Base-by-base conservation (phyloP, 768 basidiomycete genomes). In the Tremella mesenterica region DNA sequence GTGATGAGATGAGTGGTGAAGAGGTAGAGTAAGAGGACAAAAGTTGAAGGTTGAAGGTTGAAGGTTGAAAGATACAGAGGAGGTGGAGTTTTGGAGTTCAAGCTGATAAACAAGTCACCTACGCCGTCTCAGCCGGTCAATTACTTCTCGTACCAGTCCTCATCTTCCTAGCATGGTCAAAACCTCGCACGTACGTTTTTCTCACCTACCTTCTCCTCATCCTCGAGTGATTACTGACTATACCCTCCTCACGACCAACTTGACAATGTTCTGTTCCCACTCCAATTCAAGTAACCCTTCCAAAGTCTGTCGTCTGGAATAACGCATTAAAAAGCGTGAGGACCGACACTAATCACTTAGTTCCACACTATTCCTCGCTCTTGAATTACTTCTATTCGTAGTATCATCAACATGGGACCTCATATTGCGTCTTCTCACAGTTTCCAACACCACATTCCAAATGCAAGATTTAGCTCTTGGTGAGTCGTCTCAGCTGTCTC, bases 381-480 rank as follows among this genome's bases (percentile, higher is more conserved):
- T 52, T 14, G 58, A 59, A 36, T 41, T 59, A n/a, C 25, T 55
- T 9, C 28, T 52, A 10, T 43, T 44, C 13, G 27, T 52, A 4
- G 58, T 44, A 20, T 21, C 55, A 18, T 33, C 49, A 18, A 29
- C 28, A 10, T 57, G 56, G 56, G 31, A 57, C 34, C 25, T 53
- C n/a, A 41, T 31, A 1, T 27, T 52, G 29, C 39, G 18, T 9
- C 48, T 59, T 8, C 23, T 31, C 2, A 26, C 21, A 18, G 38
- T 50, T 3, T 18, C 9, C 8, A 20, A 50, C 18, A 20, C 18
- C 8, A 43, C 39, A 9, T 53, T 54, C 30, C 28, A 34, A 23
- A 28, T 39, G 18, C 41, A 56, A 20, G 58, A 57, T 52, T 50
- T 38, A 8, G 58, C 53, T 7, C 39, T 63, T 6, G 58, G 61